Evolutionary conservation across 2,329 filamentous ascomycete genomes (phyloP).

Genomic region (Diaporthe capsici): DNA sequence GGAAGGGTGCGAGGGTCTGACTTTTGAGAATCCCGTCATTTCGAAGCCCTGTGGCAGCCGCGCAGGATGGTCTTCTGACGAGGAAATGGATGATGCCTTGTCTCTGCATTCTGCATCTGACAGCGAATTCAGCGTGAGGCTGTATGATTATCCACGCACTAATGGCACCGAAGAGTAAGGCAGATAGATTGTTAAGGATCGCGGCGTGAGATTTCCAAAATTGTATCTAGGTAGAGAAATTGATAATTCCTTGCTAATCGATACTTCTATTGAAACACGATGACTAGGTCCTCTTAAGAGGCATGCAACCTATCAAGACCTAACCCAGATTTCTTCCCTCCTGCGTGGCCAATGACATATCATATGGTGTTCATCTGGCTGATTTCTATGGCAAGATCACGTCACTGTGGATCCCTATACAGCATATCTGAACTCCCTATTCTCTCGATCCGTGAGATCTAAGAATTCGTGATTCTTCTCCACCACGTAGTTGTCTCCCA

Average conservation of each 20-base stretch:
- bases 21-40: constrained; percentile 12
- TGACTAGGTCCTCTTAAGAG: not conserved
- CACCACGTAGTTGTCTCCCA: constrained; percentile 37
- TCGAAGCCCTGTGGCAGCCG: not conserved
- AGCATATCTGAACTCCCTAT: constrained; percentile 1
- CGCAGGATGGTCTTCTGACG: constrained; percentile 14
- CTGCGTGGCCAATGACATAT: not conserved
- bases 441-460: constrained; percentile 24
- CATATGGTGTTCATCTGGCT: not conserved
- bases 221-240: not conserved
- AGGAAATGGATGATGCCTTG: not conserved
- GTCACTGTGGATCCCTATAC: not conserved
- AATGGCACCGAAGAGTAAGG: not conserved
- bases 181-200: not conserved
- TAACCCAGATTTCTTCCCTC: not conserved
- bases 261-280: not conserved
- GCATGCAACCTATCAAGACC: not conserved
- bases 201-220: not conserved
- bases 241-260: not conserved
- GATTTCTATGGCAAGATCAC: not conserved
- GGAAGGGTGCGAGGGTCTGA: constrained; percentile 13
- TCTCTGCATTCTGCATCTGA: not conserved
- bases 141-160: not conserved
- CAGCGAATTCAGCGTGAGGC: not conserved
- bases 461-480: constrained; percentile 53